Percentiles rank a stretch among this genome's conserved stretches.
Evolutionary conservation across 768 basidiomycete species (phyloP).

Genomic region (Lactarius evosmus): DNA sequence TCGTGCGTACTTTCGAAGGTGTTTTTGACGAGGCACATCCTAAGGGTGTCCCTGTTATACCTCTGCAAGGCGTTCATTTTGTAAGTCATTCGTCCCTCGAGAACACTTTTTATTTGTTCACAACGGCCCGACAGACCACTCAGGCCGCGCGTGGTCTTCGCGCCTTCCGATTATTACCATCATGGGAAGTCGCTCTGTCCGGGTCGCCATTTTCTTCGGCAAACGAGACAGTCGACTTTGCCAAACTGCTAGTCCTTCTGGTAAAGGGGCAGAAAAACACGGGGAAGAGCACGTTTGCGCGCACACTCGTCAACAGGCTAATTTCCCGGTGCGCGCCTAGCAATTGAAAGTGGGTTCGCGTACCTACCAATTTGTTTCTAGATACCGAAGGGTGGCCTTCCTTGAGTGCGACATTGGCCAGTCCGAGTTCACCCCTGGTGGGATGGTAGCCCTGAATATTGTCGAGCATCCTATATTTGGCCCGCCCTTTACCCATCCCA

Average conservation of each 20-base stretch:
- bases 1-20: constrained; percentile 61
- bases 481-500: constrained; percentile 84
- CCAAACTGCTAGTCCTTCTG: constrained; percentile 34
- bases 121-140: constrained; percentile 28
- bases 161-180: constrained; percentile 38
- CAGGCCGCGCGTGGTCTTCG: constrained; percentile 33
- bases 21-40: constrained; percentile 55
- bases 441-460: constrained; percentile 77
- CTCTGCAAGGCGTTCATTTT: constrained; percentile 48
- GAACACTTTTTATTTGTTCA: constrained; percentile 24
- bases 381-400: constrained; percentile 80
- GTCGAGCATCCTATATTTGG: constrained; percentile 70
- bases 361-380: constrained; percentile 32
- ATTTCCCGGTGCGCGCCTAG: constrained; percentile 46
- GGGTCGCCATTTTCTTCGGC: not conserved
- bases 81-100: constrained; percentile 36
- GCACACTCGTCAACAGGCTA: constrained; percentile 68
- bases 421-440: constrained; percentile 87
- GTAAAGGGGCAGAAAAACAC: constrained; percentile 83
- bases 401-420: constrained; percentile 94
- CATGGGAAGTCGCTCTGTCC: constrained; percentile 38
- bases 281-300: constrained; percentile 88
- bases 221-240: not conserved
- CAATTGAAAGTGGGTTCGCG: not conserved
- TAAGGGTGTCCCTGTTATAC: constrained; percentile 41